A percentile compares a stretch with the other conserved stretches of the same genome.
Conservation (phyloP, 108 stramenopile genomes). For the Cyclotella distinguenda region DNA sequence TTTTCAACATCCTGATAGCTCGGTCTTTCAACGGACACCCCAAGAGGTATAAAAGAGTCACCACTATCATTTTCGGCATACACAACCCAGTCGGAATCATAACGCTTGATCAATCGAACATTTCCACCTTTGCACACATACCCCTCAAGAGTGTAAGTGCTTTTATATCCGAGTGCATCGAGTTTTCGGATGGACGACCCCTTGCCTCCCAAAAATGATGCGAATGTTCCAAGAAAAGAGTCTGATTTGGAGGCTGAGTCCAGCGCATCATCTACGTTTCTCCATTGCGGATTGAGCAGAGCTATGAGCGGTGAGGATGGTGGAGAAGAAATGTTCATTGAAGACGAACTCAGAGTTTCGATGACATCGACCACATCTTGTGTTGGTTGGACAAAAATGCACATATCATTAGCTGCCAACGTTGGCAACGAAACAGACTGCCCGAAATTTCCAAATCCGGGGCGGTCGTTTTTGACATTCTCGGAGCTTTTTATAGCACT, state of each 20-base stretch:
- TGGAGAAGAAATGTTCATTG: conserved; percentile 28
- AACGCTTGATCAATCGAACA: conserved; percentile 74
- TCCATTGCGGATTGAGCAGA: conserved; percentile 87
- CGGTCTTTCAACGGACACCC: conserved; percentile 56
- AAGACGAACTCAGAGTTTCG: conserved; percentile 49
- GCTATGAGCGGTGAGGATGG: conserved; percentile 36
- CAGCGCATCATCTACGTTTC: conserved; percentile 84
- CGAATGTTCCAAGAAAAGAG: conserved; percentile 65
- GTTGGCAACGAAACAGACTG: conserved; percentile 35
- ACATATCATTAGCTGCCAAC: conserved; percentile 55
- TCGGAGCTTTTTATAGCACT: background rate
- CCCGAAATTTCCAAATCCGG: conserved; percentile 36
- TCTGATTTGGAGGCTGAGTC: conserved; percentile 65
- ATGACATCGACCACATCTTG: conserved; percentile 75
- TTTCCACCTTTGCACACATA: conserved; percentile 88
- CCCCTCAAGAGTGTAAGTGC: conserved; percentile 72
- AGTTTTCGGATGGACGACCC: conserved; percentile 62
- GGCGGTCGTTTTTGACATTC: background rate
- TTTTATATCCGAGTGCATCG: conserved; percentile 60
- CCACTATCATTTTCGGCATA: conserved; percentile 83
- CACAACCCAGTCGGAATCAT: conserved; percentile 78
- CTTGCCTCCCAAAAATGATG: conserved; percentile 87
- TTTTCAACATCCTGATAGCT: conserved; percentile 84
- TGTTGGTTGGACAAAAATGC: conserved; percentile 78
- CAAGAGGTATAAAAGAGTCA: conserved; percentile 63